Percentiles rank a stretch among this genome's conserved stretches.
Evolutionary conservation across 805 yeast genomes (phyloP).

Genomic region (Wickerhamomyces chaumierensis): DNA sequence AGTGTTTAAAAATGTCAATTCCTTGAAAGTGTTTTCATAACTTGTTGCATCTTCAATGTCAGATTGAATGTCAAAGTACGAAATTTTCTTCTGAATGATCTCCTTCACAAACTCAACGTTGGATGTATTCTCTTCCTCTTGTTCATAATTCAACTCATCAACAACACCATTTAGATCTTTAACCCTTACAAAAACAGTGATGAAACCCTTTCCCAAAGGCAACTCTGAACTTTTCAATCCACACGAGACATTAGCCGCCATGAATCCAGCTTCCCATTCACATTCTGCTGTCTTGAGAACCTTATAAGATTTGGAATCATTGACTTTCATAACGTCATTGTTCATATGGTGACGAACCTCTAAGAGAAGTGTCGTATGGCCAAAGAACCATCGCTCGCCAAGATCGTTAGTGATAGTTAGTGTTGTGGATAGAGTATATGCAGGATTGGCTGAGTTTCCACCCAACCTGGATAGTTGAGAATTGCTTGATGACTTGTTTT

Average conservation of each 20-base stretch:
- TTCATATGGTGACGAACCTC: conserved; percentile 4
- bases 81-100: conserved; percentile 6
- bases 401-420: conserved; percentile 26
- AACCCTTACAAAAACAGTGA: background rate
- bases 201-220: background rate
- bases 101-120: conserved; percentile 5
- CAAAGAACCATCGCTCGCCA: conserved; percentile 28
- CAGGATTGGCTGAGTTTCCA: conserved; percentile 2
- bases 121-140: conserved; percentile 1
- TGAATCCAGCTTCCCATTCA: conserved; percentile 13
- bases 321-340: background rate
- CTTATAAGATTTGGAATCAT: background rate
- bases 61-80: conserved; percentile 3
- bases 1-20: conserved; percentile 6
- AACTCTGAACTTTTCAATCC: background rate
- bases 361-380: conserved; percentile 12
- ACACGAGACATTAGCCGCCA: conserved; percentile 9
- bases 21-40: conserved; percentile 1
- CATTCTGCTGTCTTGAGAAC: background rate
- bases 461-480: conserved; percentile 3
- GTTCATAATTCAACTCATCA: conserved; percentile 9
- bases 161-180: background rate
- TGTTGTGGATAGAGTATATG: conserved; percentile 12
- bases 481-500: too few species aligned
- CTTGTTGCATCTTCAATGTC: background rate